A percentile compares a stretch with the other conserved stretches of the same genome.
phyloP scores from a whole-genome alignment of 495 filamentous ascomycete species.

The Cryomyces minteri region DNA sequence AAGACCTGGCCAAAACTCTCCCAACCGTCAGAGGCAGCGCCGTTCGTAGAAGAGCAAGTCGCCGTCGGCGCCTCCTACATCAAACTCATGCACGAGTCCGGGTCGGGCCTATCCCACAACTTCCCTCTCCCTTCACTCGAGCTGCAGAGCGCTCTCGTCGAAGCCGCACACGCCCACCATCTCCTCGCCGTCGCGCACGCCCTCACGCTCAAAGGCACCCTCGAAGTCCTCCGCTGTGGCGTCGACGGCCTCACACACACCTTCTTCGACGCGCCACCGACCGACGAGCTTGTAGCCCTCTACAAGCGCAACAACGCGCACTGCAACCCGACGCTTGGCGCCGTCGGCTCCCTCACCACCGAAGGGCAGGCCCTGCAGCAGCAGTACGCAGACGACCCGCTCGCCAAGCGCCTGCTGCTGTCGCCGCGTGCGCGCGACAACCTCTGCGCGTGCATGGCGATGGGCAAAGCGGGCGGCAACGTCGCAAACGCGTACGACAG shows the following conservation, averaged over 20 bases:
- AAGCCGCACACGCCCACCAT: conserved; percentile 14
- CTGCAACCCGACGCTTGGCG: conserved; percentile 16
- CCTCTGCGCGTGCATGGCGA: conserved; percentile 15
- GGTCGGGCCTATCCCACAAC: conserved; percentile 1
- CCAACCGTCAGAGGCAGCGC: conserved; percentile 9
- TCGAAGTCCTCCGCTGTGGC: conserved; percentile 16
- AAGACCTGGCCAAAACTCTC: conserved; percentile 18
- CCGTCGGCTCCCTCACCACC: conserved; percentile 14
- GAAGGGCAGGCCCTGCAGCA: conserved; percentile 16
- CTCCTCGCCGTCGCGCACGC: conserved; percentile 17
- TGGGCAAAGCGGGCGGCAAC: conserved; percentile 6
- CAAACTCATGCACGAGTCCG: conserved; percentile 23
- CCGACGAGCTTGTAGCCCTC: conserved; percentile 13
- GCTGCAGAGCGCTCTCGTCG: conserved; percentile 16
- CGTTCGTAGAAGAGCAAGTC: conserved; percentile 12
- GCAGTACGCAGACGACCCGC: conserved; percentile 16
- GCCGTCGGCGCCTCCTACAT: conserved; percentile 16
- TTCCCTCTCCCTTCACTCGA: conserved; percentile 15
- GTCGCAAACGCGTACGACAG: conserved; percentile 17
- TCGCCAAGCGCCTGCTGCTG: conserved; percentile 11
- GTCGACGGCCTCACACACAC: conserved; percentile 19
- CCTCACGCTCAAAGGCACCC: conserved; percentile 11
- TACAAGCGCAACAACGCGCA: conserved; percentile 20
- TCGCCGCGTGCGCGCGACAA: conserved; percentile 7
- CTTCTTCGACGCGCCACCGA: conserved; percentile 15